Evolutionary conservation across 2,329 filamentous ascomycete species (phyloP).

Genomic region (Pezicula neosporulosa): DNA sequence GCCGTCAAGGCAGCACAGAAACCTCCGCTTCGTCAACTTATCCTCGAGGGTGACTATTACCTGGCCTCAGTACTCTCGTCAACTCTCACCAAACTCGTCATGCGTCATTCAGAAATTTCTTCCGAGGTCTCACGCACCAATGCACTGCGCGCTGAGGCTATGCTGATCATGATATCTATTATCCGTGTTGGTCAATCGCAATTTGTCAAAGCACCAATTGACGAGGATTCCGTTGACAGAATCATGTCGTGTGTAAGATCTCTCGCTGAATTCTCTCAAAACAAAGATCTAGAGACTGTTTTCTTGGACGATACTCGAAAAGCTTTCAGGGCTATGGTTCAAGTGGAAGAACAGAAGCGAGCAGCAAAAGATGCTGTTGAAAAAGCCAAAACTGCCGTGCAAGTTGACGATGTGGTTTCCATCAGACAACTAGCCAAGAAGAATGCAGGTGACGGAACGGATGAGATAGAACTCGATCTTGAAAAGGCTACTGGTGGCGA

Average conservation of each 20-base stretch:
- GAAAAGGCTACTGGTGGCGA: conserved; percentile 95
- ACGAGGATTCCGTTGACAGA: conserved; percentile 96
- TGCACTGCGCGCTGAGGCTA: conserved; percentile 89
- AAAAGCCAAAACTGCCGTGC: conserved; percentile 89
- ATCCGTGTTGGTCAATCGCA: conserved; percentile 98
- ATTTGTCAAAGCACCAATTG: conserved; percentile 95
- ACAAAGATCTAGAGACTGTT: conserved; percentile 86
- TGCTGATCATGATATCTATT: conserved; percentile 99
- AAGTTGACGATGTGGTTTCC: conserved; percentile 90
- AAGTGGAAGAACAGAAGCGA: conserved; percentile 95
- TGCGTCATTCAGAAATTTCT: conserved; percentile 94
- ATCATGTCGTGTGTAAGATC: conserved; percentile 97
- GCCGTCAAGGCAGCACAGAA: conserved; percentile 97
- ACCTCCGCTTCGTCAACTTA: conserved; percentile 88
- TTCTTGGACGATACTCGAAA: conserved; percentile 94
- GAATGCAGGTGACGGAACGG: conserved; percentile 74
- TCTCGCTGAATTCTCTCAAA: conserved; percentile 82
- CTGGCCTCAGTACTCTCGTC: conserved; percentile 92
- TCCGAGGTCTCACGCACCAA: conserved; percentile 84
- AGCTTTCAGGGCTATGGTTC: conserved; percentile 95
- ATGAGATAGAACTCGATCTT: conserved; percentile 85
- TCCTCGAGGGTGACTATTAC: conserved; percentile 97
- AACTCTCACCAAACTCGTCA: conserved; percentile 93
- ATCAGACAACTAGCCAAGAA: conserved; percentile 94
- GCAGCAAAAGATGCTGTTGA: conserved; percentile 91